These are phyloP conservation scores for Rubia tinctorum DNA, from an alignment of 305 asterid species.

Conservation along the genomic window DNA sequence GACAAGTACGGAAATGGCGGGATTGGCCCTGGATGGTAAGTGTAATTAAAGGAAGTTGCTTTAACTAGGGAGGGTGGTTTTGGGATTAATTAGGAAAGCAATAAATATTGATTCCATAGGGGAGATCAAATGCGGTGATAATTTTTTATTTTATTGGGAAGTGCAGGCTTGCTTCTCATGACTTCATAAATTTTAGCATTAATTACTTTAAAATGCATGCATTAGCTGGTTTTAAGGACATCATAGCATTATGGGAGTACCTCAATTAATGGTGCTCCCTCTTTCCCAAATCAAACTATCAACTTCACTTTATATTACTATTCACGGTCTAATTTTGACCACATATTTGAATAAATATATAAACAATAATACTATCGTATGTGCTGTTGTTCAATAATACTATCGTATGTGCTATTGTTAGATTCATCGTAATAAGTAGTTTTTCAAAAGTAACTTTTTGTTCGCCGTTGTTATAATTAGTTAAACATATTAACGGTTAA, in stretches of 20 bases:
- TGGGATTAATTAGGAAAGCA: conserved; percentile 16
- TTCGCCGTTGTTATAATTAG: too few species aligned
- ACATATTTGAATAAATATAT: too few species aligned
- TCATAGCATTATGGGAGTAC: conserved; percentile 12
- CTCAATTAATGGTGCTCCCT: too few species aligned
- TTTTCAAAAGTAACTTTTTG: too few species aligned
- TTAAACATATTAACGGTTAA: too few species aligned
- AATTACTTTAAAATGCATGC: conserved; percentile 6
- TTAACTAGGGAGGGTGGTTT: conserved; percentile 28
- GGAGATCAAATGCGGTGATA: conserved; percentile 29
- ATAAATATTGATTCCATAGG: conserved; percentile 16
- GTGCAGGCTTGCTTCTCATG: conserved; percentile 26
- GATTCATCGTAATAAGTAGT: too few species aligned
- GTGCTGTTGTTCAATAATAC: too few species aligned
- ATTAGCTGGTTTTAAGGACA: conserved; percentile 12
- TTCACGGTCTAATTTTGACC: too few species aligned
- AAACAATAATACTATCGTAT: too few species aligned
- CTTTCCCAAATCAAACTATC: too few species aligned
- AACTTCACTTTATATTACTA: too few species aligned
- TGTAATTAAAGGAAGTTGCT: background rate
- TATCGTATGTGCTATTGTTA: too few species aligned
- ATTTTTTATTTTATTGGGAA: conserved; percentile 50
- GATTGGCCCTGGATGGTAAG: conserved; percentile 16
- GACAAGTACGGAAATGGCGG: conserved; percentile 22
- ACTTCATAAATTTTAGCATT: conserved; percentile 24